These are phyloP conservation scores for Sporothrix pallida DNA, from an alignment of 2,329 filamentous ascomycete genomes.

Conservation along the genomic window DNA sequence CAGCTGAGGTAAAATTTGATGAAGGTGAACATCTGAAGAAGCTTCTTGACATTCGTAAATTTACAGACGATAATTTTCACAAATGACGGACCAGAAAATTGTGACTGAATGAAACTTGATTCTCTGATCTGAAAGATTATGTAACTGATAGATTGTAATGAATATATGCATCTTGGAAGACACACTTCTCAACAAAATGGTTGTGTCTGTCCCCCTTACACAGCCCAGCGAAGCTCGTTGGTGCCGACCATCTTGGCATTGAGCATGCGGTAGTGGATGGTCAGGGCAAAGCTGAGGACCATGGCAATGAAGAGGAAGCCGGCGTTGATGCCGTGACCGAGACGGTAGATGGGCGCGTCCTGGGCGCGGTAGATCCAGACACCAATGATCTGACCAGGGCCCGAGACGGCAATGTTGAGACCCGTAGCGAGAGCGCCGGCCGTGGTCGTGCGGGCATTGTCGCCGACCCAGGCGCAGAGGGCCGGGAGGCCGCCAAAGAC, in stretches of 20 bases:
- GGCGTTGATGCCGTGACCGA: slow-evolving; percentile 62
- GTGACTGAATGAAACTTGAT: neutral
- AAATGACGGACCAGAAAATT: too few relatives aligned
- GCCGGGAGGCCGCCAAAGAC: slow-evolving; percentile 42
- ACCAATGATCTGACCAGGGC: slow-evolving; percentile 62
- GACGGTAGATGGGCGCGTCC: slow-evolving; percentile 60
- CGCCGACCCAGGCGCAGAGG: slow-evolving; percentile 41
- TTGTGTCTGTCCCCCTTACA: neutral
- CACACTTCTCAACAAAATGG: too few relatives aligned
- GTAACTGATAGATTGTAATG: neutral
- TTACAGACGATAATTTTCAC: too few relatives aligned
- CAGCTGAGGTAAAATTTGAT: too few relatives aligned
- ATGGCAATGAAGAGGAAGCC: slow-evolving; percentile 50
- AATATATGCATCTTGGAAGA: too few relatives aligned
- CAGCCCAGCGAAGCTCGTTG: slow-evolving; percentile 28
- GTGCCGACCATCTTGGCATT: slow-evolving; percentile 26
- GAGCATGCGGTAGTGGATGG: slow-evolving; percentile 21
- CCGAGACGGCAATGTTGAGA: slow-evolving; percentile 62
- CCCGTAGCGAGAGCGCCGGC: slow-evolving; percentile 62
- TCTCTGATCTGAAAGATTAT: neutral
- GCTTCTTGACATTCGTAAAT: too few relatives aligned
- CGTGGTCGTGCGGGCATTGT: slow-evolving; percentile 48
- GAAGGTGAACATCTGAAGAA: too few relatives aligned
- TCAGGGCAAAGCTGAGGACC: neutral
- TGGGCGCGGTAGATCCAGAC: slow-evolving; percentile 65